Percentiles rank a stretch among this genome's conserved stretches.
Evolutionary conservation across 495 filamentous ascomycete species (phyloP).

Genomic region (Friedmanniomyces endolithicus): DNA sequence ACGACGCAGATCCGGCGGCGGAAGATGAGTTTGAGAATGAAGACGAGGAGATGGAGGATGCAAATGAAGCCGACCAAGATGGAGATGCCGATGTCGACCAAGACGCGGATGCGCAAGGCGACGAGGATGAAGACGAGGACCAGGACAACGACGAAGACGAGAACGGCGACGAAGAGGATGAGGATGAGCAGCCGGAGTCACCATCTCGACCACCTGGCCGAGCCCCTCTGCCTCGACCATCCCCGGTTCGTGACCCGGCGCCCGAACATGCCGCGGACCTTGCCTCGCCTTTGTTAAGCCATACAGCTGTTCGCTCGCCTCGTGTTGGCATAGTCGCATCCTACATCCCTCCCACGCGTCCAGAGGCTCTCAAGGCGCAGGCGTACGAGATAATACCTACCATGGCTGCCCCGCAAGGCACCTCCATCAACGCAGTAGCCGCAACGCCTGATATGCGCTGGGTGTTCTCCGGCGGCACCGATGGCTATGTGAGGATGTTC

Average conservation of each 20-base stretch:
- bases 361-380: conserved; percentile 67
- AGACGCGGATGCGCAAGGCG: conserved; percentile 34
- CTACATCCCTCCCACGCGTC: conserved; percentile 55
- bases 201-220: conserved; percentile 33
- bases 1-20: conserved; percentile 29
- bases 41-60: conserved; percentile 41
- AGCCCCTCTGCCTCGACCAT: conserved; percentile 24
- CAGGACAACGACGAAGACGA: conserved; percentile 50
- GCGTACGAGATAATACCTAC: conserved; percentile 95
- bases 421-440: conserved; percentile 85
- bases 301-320: conserved; percentile 24
- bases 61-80: conserved; percentile 37
- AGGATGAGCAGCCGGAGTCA: conserved; percentile 42
- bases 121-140: conserved; percentile 53
- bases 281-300: conserved; percentile 39
- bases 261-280: conserved; percentile 27
- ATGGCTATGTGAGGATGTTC: conserved; percentile 90
- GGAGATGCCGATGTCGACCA: conserved; percentile 28
- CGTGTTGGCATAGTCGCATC: conserved; percentile 26
- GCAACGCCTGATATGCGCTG: conserved; percentile 91
- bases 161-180: conserved; percentile 45
- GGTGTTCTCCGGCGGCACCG: conserved; percentile 85
- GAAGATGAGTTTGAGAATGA: conserved; percentile 30
- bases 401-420: conserved; percentile 88
- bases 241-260: conserved; percentile 12